Evolutionary conservation across 2,329 filamentous ascomycete genomes (phyloP).

Genomic region (Atkinsonella texensis): DNA sequence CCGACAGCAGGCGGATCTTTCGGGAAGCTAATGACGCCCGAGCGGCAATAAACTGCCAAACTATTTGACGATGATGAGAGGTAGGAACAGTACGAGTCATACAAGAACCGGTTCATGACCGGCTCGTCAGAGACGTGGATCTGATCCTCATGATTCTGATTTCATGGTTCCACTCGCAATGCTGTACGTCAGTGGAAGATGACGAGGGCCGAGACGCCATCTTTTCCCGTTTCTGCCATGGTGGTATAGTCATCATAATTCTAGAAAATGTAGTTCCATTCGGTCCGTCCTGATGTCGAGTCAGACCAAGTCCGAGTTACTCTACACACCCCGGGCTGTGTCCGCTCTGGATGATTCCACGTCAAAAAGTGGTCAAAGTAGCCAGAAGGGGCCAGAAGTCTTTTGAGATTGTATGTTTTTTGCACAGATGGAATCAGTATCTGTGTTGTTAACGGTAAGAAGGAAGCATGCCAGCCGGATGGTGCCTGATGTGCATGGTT

Average conservation of each 20-base stretch:
- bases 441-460: background rate
- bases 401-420: background rate
- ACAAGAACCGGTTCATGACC: no score
- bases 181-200: background rate
- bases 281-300: background rate
- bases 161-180: no score
- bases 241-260: background rate
- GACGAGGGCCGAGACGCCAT: background rate
- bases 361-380: background rate
- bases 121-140: no score
- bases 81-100: no score
- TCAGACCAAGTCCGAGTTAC: background rate
- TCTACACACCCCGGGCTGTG: background rate
- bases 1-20: background rate
- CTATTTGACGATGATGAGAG: background rate
- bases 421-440: background rate
- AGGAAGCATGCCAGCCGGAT: background rate
- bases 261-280: background rate
- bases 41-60: background rate
- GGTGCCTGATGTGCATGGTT: background rate
- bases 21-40: background rate
- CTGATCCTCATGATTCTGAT: no score
- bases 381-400: background rate
- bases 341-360: background rate
- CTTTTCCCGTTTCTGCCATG: background rate